Conservation (phyloP, 2,329 filamentous ascomycete genomes). For the Hypoxylon sp. region DNA sequence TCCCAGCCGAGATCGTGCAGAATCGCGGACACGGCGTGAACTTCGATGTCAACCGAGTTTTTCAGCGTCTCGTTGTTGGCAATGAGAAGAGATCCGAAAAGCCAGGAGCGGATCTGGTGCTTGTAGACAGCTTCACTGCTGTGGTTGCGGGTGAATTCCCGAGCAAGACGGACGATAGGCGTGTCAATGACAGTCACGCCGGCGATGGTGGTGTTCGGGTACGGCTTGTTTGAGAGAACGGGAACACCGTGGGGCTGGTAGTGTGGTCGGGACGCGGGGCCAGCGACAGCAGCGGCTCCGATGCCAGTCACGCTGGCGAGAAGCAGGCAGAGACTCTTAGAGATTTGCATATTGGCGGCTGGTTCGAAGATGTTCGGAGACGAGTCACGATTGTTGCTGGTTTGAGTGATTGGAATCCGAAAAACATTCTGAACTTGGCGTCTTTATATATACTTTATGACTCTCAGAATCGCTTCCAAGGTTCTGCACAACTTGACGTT, state of each 20-base stretch:
- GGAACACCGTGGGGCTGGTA: conserved; percentile 19
- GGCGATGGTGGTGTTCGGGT: conserved; percentile 46
- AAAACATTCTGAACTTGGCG: conserved; percentile 10
- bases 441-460: conserved; percentile 40
- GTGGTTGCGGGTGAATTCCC: conserved; percentile 39
- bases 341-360: conserved; percentile 35
- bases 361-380: conserved; percentile 16
- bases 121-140: conserved; percentile 45
- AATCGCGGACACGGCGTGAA: conserved; percentile 45
- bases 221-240: conserved; percentile 23
- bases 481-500: conserved; percentile 4
- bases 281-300: conserved; percentile 12
- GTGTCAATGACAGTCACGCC: conserved; percentile 50
- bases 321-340: conserved; percentile 30
- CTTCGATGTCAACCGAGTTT: conserved; percentile 46
- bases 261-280: background rate
- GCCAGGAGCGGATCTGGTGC: conserved; percentile 48
- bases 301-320: conserved; percentile 31
- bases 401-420: conserved; percentile 11
- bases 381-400: conserved; percentile 10
- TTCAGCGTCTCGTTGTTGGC: conserved; percentile 46
- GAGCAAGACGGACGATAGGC: conserved; percentile 45
- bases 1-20: conserved; percentile 52
- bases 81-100: conserved; percentile 47
- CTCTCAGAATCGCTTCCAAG: background rate